phyloP scores from a whole-genome alignment of 1,284 basidiomycete genomes.

The Stereum hirsutum region DNA sequence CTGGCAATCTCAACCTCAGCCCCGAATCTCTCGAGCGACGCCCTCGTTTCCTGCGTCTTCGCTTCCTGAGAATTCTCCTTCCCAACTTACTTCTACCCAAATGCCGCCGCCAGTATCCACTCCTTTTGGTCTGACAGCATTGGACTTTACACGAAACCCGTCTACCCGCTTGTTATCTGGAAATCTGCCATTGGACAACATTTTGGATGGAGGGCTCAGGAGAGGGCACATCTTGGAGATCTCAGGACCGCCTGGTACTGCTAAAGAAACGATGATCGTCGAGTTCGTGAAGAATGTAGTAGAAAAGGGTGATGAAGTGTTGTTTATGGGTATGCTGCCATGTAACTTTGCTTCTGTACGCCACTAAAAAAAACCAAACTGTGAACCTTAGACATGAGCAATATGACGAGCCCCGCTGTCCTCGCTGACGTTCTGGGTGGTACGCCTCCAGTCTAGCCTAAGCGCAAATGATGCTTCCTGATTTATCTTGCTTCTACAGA shows the following conservation, averaged over 20 bases:
- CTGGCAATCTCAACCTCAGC: too few relatives aligned
- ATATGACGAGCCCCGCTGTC: slow-evolving; percentile 44
- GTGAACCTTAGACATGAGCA: slow-evolving; percentile 51
- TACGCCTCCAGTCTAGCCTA: background rate
- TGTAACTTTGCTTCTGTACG: slow-evolving; percentile 8
- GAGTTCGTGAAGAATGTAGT: slow-evolving; percentile 39
- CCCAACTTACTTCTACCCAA: too few relatives aligned
- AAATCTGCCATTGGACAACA: slow-evolving; percentile 41
- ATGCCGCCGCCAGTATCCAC: too few relatives aligned
- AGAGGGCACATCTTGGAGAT: slow-evolving; percentile 58
- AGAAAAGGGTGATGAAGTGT: slow-evolving; percentile 33
- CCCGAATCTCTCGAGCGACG: slow-evolving; percentile 48
- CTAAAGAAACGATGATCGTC: slow-evolving; percentile 46
- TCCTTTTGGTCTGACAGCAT: too few relatives aligned
- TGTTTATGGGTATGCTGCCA: slow-evolving; percentile 49
- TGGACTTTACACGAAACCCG: too few relatives aligned
- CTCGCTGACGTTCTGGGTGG: slow-evolving; percentile 33
- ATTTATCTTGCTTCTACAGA: slow-evolving; percentile 15
- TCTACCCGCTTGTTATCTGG: slow-evolving; percentile 28
- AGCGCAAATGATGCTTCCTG: background rate
- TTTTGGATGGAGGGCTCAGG: slow-evolving; percentile 52
- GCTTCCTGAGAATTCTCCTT: too few relatives aligned
- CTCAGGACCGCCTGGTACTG: slow-evolving; percentile 63
- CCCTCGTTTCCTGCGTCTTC: slow-evolving; percentile 34
- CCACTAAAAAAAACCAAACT: background rate